These are phyloP conservation scores for Paramecium tetraurelia DNA, from an alignment of 73 alveolate species.

Conservation along the genomic window DNA sequence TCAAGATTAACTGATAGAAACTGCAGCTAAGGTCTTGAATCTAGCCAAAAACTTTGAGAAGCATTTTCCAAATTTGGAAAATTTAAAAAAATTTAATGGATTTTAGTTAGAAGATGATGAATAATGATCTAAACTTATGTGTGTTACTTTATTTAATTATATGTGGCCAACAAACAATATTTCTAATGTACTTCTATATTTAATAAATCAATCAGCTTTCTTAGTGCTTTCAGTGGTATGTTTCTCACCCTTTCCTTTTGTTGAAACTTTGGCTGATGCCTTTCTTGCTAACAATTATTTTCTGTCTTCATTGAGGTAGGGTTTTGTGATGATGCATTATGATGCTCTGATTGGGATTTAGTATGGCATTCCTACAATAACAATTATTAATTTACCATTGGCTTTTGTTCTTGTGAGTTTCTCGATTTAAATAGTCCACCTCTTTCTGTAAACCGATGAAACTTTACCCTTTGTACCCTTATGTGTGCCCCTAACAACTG, in stretches of 20 bases:
- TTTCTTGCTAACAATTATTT: slow-evolving; percentile 49
- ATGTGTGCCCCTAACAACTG: slow-evolving; percentile 69
- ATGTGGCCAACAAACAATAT: background rate
- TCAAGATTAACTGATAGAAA: slow-evolving; percentile 79
- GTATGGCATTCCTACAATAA: slow-evolving; percentile 55
- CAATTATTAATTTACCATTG: slow-evolving; percentile 43
- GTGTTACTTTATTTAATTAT: background rate
- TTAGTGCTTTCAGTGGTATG: slow-evolving; percentile 60
- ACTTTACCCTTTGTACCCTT: slow-evolving; percentile 94
- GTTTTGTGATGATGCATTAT: slow-evolving; percentile 51
- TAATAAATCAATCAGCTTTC: slow-evolving; percentile 35
- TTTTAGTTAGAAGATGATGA: slow-evolving; percentile 42
- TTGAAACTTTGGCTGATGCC: slow-evolving; percentile 36
- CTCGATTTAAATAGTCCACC: slow-evolving; percentile 90
- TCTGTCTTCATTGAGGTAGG: slow-evolving; percentile 53
- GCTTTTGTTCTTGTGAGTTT: slow-evolving; percentile 84
- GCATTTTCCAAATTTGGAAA: slow-evolving; percentile 84
- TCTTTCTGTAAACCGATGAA: slow-evolving; percentile 90
- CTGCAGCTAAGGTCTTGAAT: slow-evolving; percentile 79
- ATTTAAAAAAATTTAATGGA: slow-evolving; percentile 79
- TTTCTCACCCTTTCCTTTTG: slow-evolving; percentile 63
- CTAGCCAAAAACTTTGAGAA: slow-evolving; percentile 91
- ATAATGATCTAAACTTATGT: background rate
- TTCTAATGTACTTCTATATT: background rate
- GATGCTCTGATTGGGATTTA: slow-evolving; percentile 60